A percentile compares a stretch with the other conserved stretches of the same genome.
phyloP scores from a whole-genome alignment of 768 basidiomycete genomes.

The Macrolepiota dolichaula region DNA sequence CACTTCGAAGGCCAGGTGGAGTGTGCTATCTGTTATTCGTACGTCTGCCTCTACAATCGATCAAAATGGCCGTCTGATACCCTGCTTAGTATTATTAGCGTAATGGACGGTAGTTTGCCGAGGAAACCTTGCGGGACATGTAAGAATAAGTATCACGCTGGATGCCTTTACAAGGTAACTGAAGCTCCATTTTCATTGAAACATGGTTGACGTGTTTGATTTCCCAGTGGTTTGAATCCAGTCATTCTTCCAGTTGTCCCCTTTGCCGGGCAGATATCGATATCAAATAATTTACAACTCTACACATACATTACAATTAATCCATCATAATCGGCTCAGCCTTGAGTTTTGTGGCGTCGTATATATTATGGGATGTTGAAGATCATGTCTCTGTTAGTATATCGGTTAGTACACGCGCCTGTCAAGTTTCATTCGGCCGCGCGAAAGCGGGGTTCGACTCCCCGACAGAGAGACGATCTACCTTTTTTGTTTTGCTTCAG shows the following conservation, averaged over 20 bases:
- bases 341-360: too few relatives aligned
- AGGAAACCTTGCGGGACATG: conserved; percentile 92
- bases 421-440: conserved; percentile 5
- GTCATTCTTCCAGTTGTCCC: conserved; percentile 89
- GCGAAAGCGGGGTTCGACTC: conserved; percentile 21
- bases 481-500: background rate
- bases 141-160: conserved; percentile 90
- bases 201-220: background rate
- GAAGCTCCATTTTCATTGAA: background rate
- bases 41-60: conserved; percentile 21
- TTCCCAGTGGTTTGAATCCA: conserved; percentile 80
- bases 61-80: background rate
- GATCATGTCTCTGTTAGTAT: conserved; percentile 5
- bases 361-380: too few relatives aligned
- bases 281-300: conserved; percentile 43
- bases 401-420: conserved; percentile 11
- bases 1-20: conserved; percentile 96
- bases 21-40: conserved; percentile 97
- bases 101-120: conserved; percentile 84
- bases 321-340: too few relatives aligned
- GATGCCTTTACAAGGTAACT: conserved; percentile 81
- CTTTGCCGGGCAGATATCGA: conserved; percentile 85
- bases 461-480: conserved; percentile 15
- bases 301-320: background rate
- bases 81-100: conserved; percentile 72